These are phyloP conservation scores for Lentinula guzmanii DNA, from an alignment of 768 basidiomycete species.

Conservation along the genomic window DNA sequence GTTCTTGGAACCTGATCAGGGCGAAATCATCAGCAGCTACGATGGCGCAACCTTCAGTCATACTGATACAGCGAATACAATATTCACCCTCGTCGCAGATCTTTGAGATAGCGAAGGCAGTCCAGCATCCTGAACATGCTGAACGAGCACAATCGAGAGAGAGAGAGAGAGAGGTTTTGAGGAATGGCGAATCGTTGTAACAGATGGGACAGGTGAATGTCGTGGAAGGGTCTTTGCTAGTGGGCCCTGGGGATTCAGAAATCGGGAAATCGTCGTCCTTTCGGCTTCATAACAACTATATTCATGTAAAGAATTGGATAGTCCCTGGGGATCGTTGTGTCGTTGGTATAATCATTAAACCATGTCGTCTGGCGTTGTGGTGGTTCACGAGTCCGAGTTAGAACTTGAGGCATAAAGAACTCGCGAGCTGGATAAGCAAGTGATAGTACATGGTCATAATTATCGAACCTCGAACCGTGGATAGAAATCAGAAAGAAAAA, in stretches of 20 bases:
- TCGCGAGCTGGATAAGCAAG: too few species aligned
- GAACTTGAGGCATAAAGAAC: too few species aligned
- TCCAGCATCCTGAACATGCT: conserved; percentile 85
- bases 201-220: conserved; percentile 92
- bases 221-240: conserved; percentile 8
- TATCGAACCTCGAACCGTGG: too few species aligned
- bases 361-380: too few species aligned
- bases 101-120: conserved; percentile 71
- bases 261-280: conserved; percentile 65
- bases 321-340: too few species aligned
- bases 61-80: conserved; percentile 77
- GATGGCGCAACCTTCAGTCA: conserved; percentile 71
- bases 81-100: conserved; percentile 78
- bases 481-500: too few species aligned
- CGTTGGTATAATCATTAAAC: too few species aligned
- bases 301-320: too few species aligned
- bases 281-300: too few species aligned
- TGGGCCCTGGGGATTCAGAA: conserved; percentile 8
- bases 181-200: conserved; percentile 65
- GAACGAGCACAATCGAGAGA: conserved; percentile 70
- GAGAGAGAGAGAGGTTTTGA: conserved; percentile 62
- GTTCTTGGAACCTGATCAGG: conserved; percentile 74
- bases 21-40: conserved; percentile 61
- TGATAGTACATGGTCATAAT: too few species aligned
- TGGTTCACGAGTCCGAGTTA: too few species aligned